Evolutionary conservation across 441 rosid genomes (phyloP), one percentile per base, ranked within the genome.

Genomic region (Aquilaria agallochum): DNA sequence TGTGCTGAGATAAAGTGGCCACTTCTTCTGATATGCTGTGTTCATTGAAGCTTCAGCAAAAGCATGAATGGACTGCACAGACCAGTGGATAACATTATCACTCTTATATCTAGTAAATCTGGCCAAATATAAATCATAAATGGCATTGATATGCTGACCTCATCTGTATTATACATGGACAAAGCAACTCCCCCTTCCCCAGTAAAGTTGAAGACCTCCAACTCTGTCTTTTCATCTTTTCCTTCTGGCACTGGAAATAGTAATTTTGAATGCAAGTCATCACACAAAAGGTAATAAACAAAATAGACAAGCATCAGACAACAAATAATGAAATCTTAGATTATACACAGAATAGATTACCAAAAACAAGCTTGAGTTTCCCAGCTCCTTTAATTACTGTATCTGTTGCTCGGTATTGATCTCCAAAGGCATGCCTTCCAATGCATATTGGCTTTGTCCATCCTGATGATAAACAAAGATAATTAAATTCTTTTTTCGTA

Each of bases 1-100:
- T 31, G 99, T 95, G 82, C 99, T 95, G 60, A 95, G 95, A 79
- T 95, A 95, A 66, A 95, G 99, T 1, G 99, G 99, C 97, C 96
- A 95, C 74, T 86, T 95, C 68, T 95, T 95, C 86, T 84, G 80
- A 67, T 82, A 88, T 72, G 99, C 97, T 68, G 90, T 86, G 80
- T 69, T 88, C 99, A 95, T 92, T 1, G 98, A 95, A 60, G 98
- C 92, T 42, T 95, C 98, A 30, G 96, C 99, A 79, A 92, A 95
- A 78, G 98, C 78, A 68, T 64, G 82, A 56, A 95, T 89, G 49
- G 99, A 95, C 99, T 95, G 84, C 70, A 73, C 52, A 44, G 5
- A n/a, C 63, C 70, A 58, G 30, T 58, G 70, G 71, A 68, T 4
- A 40, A 36, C 42, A 36, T 36, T 64, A 52, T 53, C 27, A 42